Base-by-base conservation (phyloP, 805 yeast genomes). In the Candida odintsovae region DNA sequence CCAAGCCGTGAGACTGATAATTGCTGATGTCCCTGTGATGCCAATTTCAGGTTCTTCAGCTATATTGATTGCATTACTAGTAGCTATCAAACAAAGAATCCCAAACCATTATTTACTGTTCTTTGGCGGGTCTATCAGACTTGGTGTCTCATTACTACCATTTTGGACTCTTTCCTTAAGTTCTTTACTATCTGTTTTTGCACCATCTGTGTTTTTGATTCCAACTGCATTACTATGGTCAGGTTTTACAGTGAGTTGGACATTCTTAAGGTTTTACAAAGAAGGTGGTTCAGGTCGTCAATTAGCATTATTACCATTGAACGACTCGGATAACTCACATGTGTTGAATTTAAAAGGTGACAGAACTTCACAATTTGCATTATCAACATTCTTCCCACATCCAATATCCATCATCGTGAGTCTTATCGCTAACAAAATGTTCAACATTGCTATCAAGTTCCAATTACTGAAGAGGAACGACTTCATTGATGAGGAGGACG, bases 61-160 rank as follows among this genome's bases (percentile, higher is more conserved):
- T 38, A 49, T 53, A 18, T 50, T 70, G 38, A 65, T 75, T 54
- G 80, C 77, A n/a, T 66, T 77, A 35, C 58, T 78, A 19, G 78
- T 78, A 2, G 80, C 82, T 4, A 67, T 77, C 39, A 78, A 77
- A 53, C 83, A 78, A 59, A 56, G 79, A 42, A 74, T 78, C 6
- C 76, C 80, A 16, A 74, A 73, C 49, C 82, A 78, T 57, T 70
- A 73, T 45, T 60, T 78, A 36, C 60, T 76, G 22, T 69, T 78
- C 40, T 69, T 78, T 56, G 64, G 69, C 42, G 81, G 79, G 1
- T 57, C 64, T 29, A 46, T 76, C 33, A 63, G 75, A 44, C 57
- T 77, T 3, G 45, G 50, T 35, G 59, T 57, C 7, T 51, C 61
- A 4, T 45, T 54, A 8, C 51, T 57, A 1, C 61, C 61, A 57